Percentiles rank a stretch among this genome's conserved stretches.
These are phyloP conservation scores for Fusarium sublunatum DNA, from an alignment of 2,329 filamentous ascomycete genomes.

Conservation along the genomic window DNA sequence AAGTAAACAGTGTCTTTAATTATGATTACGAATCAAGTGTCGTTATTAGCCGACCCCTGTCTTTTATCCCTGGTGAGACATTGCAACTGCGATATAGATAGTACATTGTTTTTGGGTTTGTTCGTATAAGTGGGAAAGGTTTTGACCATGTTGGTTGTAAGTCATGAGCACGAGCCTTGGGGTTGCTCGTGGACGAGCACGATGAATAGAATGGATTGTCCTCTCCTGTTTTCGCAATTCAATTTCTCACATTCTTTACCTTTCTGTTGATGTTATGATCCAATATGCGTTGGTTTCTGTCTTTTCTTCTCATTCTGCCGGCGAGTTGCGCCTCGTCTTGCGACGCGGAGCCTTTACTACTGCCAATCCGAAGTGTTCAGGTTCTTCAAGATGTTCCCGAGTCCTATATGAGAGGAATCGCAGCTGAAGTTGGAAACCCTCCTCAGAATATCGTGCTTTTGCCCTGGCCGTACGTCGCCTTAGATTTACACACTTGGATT, in stretches of 20 bases:
- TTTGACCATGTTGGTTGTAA: conserved; percentile 2
- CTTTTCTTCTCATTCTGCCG: neutral
- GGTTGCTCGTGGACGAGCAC: neutral
- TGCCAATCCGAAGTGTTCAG: conserved; percentile 39
- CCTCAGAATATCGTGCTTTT: conserved; percentile 46
- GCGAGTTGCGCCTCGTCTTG: conserved; percentile 18
- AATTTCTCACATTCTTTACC: neutral
- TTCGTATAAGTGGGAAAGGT: neutral
- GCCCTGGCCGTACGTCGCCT: conserved; percentile 47
- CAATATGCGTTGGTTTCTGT: conserved; percentile 17
- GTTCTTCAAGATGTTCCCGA: conserved; percentile 38
- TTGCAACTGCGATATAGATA: neutral
- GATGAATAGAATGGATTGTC: neutral
- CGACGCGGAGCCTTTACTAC: conserved; percentile 20
- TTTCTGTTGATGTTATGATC: neutral
- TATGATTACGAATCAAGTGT: neutral
- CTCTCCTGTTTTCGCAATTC: neutral
- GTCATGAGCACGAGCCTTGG: neutral
- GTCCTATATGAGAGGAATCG: conserved; percentile 48
- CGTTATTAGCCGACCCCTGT: neutral
- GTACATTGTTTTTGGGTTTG: neutral
- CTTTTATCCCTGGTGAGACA: conserved; percentile 2
- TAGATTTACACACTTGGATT: accelerated
- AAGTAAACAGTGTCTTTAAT: conserved; percentile 11
- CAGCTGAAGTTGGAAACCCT: conserved; percentile 43